Conservation (phyloP, 129 eudicot species). For the Smallanthus sonchifolius region DNA sequence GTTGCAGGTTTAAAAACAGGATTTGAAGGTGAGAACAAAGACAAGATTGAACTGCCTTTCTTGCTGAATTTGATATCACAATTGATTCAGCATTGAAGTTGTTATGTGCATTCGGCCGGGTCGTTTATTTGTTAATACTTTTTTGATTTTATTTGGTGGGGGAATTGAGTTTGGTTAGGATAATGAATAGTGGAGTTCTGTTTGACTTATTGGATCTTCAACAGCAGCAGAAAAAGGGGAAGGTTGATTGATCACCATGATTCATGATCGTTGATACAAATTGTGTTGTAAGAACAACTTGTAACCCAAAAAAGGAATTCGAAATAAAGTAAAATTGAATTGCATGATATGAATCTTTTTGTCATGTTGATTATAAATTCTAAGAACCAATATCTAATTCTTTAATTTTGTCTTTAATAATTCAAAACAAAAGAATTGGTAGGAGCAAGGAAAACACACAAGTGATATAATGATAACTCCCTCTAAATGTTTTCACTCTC, state of each 20-base stretch:
- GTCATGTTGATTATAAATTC: neutral
- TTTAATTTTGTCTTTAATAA: too few relatives aligned
- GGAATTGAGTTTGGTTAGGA: constrained; percentile 23
- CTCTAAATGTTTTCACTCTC: too few relatives aligned
- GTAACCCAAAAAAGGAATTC: constrained; percentile 19
- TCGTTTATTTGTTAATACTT: neutral
- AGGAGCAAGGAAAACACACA: too few relatives aligned
- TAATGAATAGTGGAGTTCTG: constrained; percentile 13
- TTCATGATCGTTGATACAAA: neutral
- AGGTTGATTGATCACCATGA: constrained; percentile 13
- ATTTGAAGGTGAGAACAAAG: constrained; percentile 10
- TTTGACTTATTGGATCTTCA: constrained; percentile 22
- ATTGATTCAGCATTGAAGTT: constrained; percentile 35
- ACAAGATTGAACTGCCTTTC: constrained; percentile 35
- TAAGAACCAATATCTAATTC: too few relatives aligned
- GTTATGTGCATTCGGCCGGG: neutral
- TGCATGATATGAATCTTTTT: neutral
- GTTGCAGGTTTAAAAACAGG: constrained; percentile 27
- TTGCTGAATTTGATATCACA: constrained; percentile 54
- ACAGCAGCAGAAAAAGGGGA: neutral
- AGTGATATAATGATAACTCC: too few relatives aligned
- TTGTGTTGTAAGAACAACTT: constrained; percentile 17
- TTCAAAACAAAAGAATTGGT: too few relatives aligned
- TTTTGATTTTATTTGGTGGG: neutral
- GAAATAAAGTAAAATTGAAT: neutral